phyloP scores from a whole-genome alignment of 345 rosid species.

The Balakata baccata region DNA sequence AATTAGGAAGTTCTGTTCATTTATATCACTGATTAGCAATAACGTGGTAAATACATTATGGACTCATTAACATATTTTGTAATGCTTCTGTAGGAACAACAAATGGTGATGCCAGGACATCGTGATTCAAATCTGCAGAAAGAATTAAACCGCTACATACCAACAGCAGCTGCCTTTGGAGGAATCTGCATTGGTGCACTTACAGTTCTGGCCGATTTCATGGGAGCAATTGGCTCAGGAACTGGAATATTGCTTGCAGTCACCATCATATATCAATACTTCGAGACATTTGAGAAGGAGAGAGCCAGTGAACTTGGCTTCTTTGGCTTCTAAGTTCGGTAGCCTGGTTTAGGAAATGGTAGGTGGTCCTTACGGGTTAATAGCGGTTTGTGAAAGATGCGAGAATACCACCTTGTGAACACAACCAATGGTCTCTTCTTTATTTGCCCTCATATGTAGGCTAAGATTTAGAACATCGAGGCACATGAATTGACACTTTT shows the following conservation, averaged over 20 bases:
- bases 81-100: conserved; percentile 79
- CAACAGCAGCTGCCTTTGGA: conserved; percentile 85
- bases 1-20: too few relatives aligned
- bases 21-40: too few relatives aligned
- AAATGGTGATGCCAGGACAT: conserved; percentile 95
- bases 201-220: conserved; percentile 77
- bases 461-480: too few relatives aligned
- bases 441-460: too few relatives aligned
- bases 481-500: too few relatives aligned
- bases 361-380: too few relatives aligned
- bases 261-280: conserved; percentile 79
- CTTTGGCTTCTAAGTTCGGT: conserved; percentile 67
- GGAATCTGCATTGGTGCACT: conserved; percentile 82
- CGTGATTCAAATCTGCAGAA: conserved; percentile 80
- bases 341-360: too few relatives aligned
- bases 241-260: conserved; percentile 83
- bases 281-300: conserved; percentile 87
- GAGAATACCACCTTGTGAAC: too few relatives aligned
- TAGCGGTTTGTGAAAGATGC: too few relatives aligned
- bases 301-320: conserved; percentile 83
- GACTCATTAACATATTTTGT: too few relatives aligned
- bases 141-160: conserved; percentile 78
- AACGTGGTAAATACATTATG: too few relatives aligned
- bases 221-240: conserved; percentile 88
- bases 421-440: too few relatives aligned